Conservation (phyloP, 495 filamentous ascomycete genomes). For the Physcia stellaris region DNA sequence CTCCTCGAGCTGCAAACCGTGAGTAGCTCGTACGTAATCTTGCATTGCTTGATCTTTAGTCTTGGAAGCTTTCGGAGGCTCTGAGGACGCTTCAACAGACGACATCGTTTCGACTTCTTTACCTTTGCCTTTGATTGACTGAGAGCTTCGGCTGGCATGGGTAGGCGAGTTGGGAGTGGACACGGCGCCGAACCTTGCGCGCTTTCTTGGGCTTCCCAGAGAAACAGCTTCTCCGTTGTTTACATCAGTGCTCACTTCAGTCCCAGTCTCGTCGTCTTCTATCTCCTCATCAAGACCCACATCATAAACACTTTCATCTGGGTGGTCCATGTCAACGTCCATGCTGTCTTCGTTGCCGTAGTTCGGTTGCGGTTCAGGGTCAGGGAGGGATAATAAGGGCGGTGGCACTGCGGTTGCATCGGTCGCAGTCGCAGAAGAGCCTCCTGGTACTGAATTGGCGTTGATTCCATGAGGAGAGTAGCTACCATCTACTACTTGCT, state of each 20-base stretch:
- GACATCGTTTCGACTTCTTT: no score
- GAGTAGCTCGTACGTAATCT: conserved; percentile 37
- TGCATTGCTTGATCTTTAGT: conserved; percentile 20
- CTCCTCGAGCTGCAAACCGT: conserved; percentile 37
- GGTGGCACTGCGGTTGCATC: conserved; percentile 2
- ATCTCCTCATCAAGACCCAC: conserved; percentile 20
- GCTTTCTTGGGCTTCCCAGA: conserved; percentile 10
- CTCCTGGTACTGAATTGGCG: no score
- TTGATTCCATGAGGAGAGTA: no score
- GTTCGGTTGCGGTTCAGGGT: conserved; percentile 4
- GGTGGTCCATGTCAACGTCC: conserved; percentile 22
- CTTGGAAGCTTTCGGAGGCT: conserved; percentile 1
- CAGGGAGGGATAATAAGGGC: conserved; percentile 6
- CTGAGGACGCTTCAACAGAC: no score
- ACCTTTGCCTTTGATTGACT: no score
- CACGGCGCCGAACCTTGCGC: conserved; percentile 11
- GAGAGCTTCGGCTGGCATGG: no score
- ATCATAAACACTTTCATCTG: conserved; percentile 16
- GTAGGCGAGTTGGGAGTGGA: no score
- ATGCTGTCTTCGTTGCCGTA: conserved; percentile 9
- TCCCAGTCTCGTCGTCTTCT: conserved; percentile 12
- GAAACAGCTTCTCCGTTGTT: conserved; percentile 13
- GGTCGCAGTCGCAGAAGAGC: no score
- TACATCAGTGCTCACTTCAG: conserved; percentile 2
- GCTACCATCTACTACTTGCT: no score